Evolutionary conservation across 371 early-diverging fungal genomes (phyloP).

Genomic region (Capillidium heterosporum): DNA sequence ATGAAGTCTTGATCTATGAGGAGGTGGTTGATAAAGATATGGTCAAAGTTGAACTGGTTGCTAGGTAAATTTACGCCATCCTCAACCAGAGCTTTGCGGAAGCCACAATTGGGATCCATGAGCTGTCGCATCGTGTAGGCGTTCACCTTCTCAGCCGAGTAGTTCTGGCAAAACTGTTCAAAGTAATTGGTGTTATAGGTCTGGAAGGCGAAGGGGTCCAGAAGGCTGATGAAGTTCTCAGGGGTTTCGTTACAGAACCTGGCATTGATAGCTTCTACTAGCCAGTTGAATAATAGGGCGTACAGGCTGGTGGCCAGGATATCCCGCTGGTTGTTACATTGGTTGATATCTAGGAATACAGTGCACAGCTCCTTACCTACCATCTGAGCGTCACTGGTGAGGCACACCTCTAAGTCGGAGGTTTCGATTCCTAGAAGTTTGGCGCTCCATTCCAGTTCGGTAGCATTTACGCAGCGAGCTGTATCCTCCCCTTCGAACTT

Average conservation of each 20-base stretch:
- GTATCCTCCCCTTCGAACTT: slow-evolving; percentile 37
- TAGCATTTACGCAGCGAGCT: slow-evolving; percentile 34
- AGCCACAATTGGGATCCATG: not conserved
- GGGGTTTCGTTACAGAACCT: slow-evolving; percentile 41
- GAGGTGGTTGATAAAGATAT: not conserved
- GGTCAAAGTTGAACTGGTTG: slow-evolving; percentile 10
- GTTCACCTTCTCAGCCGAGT: slow-evolving; percentile 50
- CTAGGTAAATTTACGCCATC: not conserved
- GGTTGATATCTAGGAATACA: slow-evolving; percentile 57
- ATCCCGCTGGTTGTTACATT: slow-evolving; percentile 58
- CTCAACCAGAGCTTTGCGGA: not conserved
- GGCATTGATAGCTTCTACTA: slow-evolving; percentile 72
- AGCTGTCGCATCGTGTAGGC: not conserved
- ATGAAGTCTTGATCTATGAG: slow-evolving; percentile 26
- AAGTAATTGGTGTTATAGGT: slow-evolving; percentile 32
- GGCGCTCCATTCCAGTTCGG: slow-evolving; percentile 54
- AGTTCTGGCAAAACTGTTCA: slow-evolving; percentile 63
- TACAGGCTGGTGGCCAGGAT: slow-evolving; percentile 56
- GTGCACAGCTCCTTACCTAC: slow-evolving; percentile 70
- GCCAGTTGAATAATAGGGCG: slow-evolving; percentile 64
- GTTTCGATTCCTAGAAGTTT: slow-evolving; percentile 59
- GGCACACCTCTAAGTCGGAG: slow-evolving; percentile 38
- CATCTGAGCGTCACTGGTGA: slow-evolving; percentile 36
- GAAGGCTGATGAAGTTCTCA: slow-evolving; percentile 10
- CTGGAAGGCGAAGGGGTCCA: slow-evolving; percentile 46